Evolutionary conservation across 768 basidiomycete species (phyloP).

Genomic region (Leucosporidium yakuticum): DNA sequence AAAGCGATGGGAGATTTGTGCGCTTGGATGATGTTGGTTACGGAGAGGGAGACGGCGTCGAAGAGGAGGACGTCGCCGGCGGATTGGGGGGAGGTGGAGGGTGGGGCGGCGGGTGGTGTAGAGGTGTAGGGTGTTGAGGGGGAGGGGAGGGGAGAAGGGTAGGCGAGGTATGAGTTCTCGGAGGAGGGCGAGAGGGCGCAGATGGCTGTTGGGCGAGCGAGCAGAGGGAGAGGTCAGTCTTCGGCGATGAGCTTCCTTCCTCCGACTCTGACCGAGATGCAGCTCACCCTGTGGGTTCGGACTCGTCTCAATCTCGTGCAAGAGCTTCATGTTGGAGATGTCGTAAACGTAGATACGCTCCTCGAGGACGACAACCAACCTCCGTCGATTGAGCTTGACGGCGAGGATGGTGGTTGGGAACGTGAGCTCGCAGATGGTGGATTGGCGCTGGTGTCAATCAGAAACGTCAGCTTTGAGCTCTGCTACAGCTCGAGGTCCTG

Average conservation of each 20-base stretch:
- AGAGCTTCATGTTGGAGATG: conserved; percentile 93
- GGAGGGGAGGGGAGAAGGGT: conserved; percentile 88
- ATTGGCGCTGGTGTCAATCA: conserved; percentile 65
- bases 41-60: conserved; percentile 82
- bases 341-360: conserved; percentile 99
- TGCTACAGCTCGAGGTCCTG: neutral
- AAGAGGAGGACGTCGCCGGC: conserved; percentile 80
- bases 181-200: conserved; percentile 90
- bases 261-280: too few relatives aligned
- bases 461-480: neutral
- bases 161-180: conserved; percentile 89
- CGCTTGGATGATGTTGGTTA: conserved; percentile 92
- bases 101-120: conserved; percentile 41
- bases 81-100: conserved; percentile 40
- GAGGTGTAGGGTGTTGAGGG: conserved; percentile 58
- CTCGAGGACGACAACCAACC: conserved; percentile 90
- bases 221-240: neutral
- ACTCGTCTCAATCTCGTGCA: conserved; percentile 95
- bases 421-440: conserved; percentile 95
- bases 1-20: conserved; percentile 90
- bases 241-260: neutral
- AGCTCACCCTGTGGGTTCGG: conserved; percentile 82
- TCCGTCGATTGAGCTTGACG: conserved; percentile 97
- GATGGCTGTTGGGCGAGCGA: conserved; percentile 62
- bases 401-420: conserved; percentile 94